phyloP scores from a whole-genome alignment of 2,329 filamentous ascomycete species.

The Hypoxylon sp. region DNA sequence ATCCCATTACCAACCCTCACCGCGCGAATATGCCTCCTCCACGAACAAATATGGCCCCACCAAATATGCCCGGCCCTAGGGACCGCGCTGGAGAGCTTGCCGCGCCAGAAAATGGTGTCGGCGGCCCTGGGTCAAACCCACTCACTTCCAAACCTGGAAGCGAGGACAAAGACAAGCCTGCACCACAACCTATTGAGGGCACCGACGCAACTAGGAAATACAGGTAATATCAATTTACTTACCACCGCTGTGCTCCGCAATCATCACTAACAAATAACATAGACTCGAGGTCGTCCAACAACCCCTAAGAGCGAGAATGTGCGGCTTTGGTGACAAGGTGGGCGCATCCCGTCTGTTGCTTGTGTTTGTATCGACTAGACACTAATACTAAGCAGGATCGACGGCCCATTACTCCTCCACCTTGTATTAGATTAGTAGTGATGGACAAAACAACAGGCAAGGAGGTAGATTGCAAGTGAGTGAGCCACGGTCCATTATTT shows the following conservation, averaged over 20 bases:
- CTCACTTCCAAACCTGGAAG: constrained; percentile 47
- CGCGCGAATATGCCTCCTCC: constrained; percentile 53
- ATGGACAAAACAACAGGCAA: constrained; percentile 80
- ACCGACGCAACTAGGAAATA: constrained; percentile 52
- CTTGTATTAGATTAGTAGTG: constrained; percentile 88
- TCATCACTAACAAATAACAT: constrained; percentile 43
- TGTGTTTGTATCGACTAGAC: constrained; percentile 28
- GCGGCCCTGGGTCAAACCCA: constrained; percentile 41
- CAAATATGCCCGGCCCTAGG: constrained; percentile 50
- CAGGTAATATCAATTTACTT: constrained; percentile 43
- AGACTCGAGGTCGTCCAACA: constrained; percentile 89
- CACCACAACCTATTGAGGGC: constrained; percentile 50
- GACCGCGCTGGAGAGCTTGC: constrained; percentile 49
- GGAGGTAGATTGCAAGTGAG: constrained; percentile 87
- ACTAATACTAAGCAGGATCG: constrained; percentile 75
- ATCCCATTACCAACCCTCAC: constrained; percentile 52
- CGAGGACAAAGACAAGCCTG: constrained; percentile 48
- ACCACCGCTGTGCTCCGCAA: constrained; percentile 3
- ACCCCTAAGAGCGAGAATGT: constrained; percentile 94
- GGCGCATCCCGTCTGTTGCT: constrained; percentile 44
- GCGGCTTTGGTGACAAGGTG: constrained; percentile 98
- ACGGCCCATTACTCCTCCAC: constrained; percentile 94
- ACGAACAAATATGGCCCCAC: constrained; percentile 52
- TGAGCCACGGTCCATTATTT: constrained; percentile 32
- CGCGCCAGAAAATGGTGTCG: constrained; percentile 49